Evolutionary conservation across 306 rosid genomes (phyloP).

Genomic region (Glycine soja): DNA sequence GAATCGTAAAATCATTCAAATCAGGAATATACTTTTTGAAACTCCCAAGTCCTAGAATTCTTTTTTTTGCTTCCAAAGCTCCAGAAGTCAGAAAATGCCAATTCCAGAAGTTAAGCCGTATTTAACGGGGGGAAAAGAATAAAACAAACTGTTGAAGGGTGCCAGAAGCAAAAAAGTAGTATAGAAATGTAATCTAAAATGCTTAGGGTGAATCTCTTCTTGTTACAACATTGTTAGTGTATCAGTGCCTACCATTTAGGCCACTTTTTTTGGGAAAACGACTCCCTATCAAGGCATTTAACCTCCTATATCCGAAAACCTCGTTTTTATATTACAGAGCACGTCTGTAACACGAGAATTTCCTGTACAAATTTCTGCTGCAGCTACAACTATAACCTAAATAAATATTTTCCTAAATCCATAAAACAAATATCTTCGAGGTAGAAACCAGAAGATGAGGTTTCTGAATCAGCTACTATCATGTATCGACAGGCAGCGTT

Average conservation of each 20-base stretch:
- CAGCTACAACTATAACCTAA: constrained; percentile 42
- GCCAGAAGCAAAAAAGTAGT: too few relatives aligned
- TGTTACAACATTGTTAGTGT: constrained; percentile 16
- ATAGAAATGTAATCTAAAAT: neutral
- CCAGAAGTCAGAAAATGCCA: neutral
- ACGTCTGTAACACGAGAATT: constrained; percentile 15
- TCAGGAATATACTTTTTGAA: neutral
- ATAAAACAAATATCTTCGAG: neutral
- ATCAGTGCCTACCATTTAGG: neutral
- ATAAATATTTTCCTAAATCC: constrained; percentile 32
- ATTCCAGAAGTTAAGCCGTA: too few relatives aligned
- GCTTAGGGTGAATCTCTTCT: neutral
- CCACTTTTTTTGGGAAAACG: neutral
- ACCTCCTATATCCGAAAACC: neutral
- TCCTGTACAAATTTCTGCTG: constrained; percentile 47
- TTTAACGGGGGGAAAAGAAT: too few relatives aligned
- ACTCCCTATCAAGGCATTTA: constrained; percentile 15
- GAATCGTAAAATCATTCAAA: neutral
- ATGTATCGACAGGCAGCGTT: constrained; percentile 4
- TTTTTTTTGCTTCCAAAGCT: neutral
- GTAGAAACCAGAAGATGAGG: constrained; percentile 25
- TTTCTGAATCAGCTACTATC: constrained; percentile 40
- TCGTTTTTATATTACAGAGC: constrained; percentile 29
- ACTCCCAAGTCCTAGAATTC: neutral
- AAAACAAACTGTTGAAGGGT: too few relatives aligned